Percentiles rank a stretch among this genome's conserved stretches.
Conservation (phyloP, 2,329 filamentous ascomycete genomes). For the Arthrobotrys entomopaga region DNA sequence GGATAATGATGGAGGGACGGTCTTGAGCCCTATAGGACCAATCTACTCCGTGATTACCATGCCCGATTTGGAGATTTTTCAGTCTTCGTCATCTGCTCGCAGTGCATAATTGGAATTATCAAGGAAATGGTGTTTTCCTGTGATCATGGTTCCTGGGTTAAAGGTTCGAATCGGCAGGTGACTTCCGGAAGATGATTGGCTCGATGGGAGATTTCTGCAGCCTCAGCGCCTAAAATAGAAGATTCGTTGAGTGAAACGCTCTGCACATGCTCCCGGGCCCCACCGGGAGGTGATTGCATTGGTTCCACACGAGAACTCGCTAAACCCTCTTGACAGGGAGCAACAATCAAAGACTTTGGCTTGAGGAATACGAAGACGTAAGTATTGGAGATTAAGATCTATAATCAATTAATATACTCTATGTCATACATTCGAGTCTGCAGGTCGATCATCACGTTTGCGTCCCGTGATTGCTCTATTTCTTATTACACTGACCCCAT, state of each 20-base stretch:
- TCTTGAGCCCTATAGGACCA: slow-evolving; percentile 34
- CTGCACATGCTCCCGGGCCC: slow-evolving; percentile 1
- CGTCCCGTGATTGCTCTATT: slow-evolving; percentile 37
- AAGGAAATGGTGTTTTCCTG: slow-evolving; percentile 12
- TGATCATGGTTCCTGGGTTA: slow-evolving; percentile 49
- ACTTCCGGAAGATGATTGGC: slow-evolving; percentile 25
- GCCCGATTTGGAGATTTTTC: slow-evolving; percentile 18
- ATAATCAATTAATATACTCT: slow-evolving; percentile 30
- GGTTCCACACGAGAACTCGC: slow-evolving; percentile 37
- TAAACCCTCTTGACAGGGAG: slow-evolving; percentile 18
- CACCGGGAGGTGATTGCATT: slow-evolving; percentile 23
- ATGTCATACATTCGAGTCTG: slow-evolving; percentile 18
- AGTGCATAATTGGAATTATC: slow-evolving; percentile 17
- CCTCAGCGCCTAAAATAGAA: slow-evolving; percentile 55
- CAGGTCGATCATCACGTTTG: slow-evolving; percentile 43
- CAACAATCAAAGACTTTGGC: slow-evolving; percentile 13
- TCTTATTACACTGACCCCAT: slow-evolving; percentile 19
- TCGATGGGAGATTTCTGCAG: slow-evolving; percentile 26
- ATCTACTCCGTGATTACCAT: slow-evolving; percentile 8
- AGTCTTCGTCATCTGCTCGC: background rate
- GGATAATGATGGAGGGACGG: background rate
- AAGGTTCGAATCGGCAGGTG: slow-evolving; percentile 11
- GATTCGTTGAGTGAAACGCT: slow-evolving; percentile 8
- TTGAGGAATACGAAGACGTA: no score
- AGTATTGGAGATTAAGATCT: slow-evolving; percentile 18